phyloP scores from a whole-genome alignment of 371 early-diverging fungal species.

The Actinomortierella ambigua region DNA sequence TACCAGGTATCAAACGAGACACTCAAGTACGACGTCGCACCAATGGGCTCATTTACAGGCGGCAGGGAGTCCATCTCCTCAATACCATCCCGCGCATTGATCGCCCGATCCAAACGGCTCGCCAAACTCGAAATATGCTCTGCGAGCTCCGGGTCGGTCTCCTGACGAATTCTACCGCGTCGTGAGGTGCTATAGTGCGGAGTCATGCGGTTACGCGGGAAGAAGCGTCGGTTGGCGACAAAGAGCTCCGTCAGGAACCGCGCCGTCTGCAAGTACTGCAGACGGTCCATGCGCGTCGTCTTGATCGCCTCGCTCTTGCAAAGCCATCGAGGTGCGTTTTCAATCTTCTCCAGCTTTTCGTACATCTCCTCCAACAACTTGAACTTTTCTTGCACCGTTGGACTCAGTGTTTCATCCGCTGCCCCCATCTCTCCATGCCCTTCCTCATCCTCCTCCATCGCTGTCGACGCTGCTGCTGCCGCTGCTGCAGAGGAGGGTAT shows the following conservation, averaged over 20 bases:
- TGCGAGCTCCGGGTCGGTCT: slow-evolving; percentile 4
- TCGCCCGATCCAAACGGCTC: slow-evolving; percentile 26
- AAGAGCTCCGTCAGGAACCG: slow-evolving; percentile 57
- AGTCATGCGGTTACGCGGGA: no score
- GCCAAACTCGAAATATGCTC: slow-evolving; percentile 36
- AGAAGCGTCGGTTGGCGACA: slow-evolving; percentile 55
- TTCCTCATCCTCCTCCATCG: slow-evolving; percentile 1
- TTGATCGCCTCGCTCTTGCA: slow-evolving; percentile 33
- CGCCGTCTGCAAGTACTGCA: slow-evolving; percentile 58
- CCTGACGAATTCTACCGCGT: no score
- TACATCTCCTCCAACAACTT: slow-evolving; percentile 45
- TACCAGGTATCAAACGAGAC: slow-evolving; percentile 69
- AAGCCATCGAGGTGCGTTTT: slow-evolving; percentile 25
- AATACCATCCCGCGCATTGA: background rate
- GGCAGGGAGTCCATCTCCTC: background rate
- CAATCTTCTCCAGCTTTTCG: slow-evolving; percentile 30
- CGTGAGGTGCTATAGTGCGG: no score
- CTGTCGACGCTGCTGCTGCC: no score
- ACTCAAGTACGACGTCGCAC: slow-evolving; percentile 48
- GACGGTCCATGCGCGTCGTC: slow-evolving; percentile 42
- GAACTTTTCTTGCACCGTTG: slow-evolving; percentile 42
- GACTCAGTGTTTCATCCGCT: slow-evolving; percentile 4
- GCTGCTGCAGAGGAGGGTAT: no score
- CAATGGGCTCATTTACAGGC: background rate
- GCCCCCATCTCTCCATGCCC: slow-evolving; percentile 33